Base-by-base conservation (phyloP, 495 filamentous ascomycete genomes). In the Penicillium salamii region DNA sequence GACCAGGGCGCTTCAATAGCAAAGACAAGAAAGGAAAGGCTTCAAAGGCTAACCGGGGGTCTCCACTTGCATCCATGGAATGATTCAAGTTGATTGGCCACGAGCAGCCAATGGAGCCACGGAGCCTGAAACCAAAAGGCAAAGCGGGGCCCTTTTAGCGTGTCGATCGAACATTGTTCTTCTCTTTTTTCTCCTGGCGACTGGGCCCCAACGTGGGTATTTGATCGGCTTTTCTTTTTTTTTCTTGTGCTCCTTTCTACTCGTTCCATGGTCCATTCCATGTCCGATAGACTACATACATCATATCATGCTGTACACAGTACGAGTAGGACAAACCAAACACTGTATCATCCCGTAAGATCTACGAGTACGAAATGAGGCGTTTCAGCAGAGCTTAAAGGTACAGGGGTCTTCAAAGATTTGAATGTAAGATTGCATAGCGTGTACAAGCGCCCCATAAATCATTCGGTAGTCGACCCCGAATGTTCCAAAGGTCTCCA, bases 391-490 rank as follows among this genome's bases (percentile, higher is more conserved):
- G 32, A 45, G 3, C 19, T 14, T 34, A 18, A 26, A 46, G 11
- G 14, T 12, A 8, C 12, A 21, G 14, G 28, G 42, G 41, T 31
- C 26, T 33, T 14, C 19, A 44, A 24, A 23, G 3, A 18, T 33
- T 11, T 17, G 15, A 32, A 20, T 20, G 42, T 32, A 29, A 24
- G 34, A 33, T 50, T 21, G 29, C 17, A 32, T 14, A 37, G 29
- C 19, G 50, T 38, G 47, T 45, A 42, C 19, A 50, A 15, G 20
- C n/a, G 32, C 28, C 37, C 53, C 53, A 54, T 59, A 53, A 55
- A 44, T 42, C 24, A 41, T 46, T 58, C 58, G 48, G 55, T 58
- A 48, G 55, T 55, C 42, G 9, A 50, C 48, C 55, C 59, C 54
- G 50, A 60, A 53, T 52, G 33, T 34, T 53, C 35, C 37, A 50